Conservation (phyloP, 1,284 basidiomycete genomes). For the Rhodotorula mucilaginosa region DNA sequence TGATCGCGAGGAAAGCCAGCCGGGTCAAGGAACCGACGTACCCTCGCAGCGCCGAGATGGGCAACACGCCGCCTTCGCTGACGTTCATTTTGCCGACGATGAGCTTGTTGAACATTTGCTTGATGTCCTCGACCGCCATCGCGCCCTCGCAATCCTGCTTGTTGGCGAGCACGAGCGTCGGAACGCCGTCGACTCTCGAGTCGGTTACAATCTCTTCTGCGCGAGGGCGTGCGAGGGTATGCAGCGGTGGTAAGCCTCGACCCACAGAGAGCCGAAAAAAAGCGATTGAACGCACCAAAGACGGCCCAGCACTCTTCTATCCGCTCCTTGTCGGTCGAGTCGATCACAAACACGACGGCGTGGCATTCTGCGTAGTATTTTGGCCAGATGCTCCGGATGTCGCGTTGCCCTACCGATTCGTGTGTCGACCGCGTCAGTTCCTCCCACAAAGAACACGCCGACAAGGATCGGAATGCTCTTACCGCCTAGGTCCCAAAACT, state of each 20-base stretch:
- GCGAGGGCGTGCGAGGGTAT: not conserved
- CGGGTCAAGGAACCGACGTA: conserved; percentile 51
- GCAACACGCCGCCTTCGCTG: conserved; percentile 63
- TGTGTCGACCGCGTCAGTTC: not conserved
- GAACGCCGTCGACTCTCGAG: conserved; percentile 80
- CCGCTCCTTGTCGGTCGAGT: conserved; percentile 79
- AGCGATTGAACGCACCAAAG: conserved; percentile 61
- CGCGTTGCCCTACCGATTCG: conserved; percentile 61
- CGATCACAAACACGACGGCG: conserved; percentile 86
- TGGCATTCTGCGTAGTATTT: conserved; percentile 92
- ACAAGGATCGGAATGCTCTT: not conserved
- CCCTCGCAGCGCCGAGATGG: conserved; percentile 84
- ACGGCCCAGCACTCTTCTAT: conserved; percentile 89
- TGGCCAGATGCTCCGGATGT: conserved; percentile 87
- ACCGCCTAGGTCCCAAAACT: conserved; percentile 89
- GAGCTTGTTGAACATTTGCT: conserved; percentile 44
- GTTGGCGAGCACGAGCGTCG: conserved; percentile 82
- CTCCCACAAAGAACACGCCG: too few relatives aligned
- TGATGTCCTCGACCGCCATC: conserved; percentile 79
- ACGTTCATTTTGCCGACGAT: conserved; percentile 44
- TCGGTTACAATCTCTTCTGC: conserved; percentile 77
- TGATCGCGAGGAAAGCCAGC: not conserved
- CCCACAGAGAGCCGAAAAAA: not conserved
- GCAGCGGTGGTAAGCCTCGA: too few relatives aligned
- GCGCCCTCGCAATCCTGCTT: conserved; percentile 80